Conservation (phyloP, 1,284 basidiomycete genomes). For the Cerioporus squamosus region DNA sequence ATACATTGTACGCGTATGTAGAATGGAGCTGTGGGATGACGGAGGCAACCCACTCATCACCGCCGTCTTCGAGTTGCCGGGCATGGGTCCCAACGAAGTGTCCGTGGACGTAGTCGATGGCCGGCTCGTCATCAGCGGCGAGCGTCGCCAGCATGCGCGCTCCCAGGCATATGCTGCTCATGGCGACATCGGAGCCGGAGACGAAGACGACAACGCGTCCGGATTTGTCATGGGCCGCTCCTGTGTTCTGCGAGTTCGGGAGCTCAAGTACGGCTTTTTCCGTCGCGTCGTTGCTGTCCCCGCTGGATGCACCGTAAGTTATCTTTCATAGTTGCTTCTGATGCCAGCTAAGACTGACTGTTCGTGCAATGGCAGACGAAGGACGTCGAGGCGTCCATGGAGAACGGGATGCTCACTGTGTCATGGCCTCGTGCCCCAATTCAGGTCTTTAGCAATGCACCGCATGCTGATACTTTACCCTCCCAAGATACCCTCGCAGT, state of each 20-base stretch:
- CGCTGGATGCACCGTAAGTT: conserved; percentile 14
- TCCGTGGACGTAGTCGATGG: conserved; percentile 47
- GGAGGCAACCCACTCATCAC: conserved; percentile 43
- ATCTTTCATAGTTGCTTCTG: not conserved
- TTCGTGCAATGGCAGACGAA: conserved; percentile 2
- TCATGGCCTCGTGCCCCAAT: conserved; percentile 27
- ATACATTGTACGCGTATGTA: conserved; percentile 26
- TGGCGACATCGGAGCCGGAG: no score
- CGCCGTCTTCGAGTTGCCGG: conserved; percentile 61
- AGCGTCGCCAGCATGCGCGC: conserved; percentile 39
- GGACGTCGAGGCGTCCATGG: conserved; percentile 21
- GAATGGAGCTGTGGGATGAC: conserved; percentile 60
- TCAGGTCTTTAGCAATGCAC: no score
- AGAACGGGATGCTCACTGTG: conserved; percentile 31
- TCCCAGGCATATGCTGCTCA: not conserved
- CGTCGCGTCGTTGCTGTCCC: conserved; percentile 42
- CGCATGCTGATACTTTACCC: no score
- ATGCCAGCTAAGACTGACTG: not conserved
- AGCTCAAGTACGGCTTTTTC: conserved; percentile 59
- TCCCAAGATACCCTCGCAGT: no score
- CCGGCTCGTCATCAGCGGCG: conserved; percentile 50
- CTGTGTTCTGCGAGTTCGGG: conserved; percentile 39
- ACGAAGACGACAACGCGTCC: no score
- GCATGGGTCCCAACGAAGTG: conserved; percentile 51
- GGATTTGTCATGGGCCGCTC: not conserved